A percentile compares a stretch with the other conserved stretches of the same genome.
Evolutionary conservation across 2,329 filamentous ascomycete species (phyloP).

Genomic region (Hypoxylon sp.): DNA sequence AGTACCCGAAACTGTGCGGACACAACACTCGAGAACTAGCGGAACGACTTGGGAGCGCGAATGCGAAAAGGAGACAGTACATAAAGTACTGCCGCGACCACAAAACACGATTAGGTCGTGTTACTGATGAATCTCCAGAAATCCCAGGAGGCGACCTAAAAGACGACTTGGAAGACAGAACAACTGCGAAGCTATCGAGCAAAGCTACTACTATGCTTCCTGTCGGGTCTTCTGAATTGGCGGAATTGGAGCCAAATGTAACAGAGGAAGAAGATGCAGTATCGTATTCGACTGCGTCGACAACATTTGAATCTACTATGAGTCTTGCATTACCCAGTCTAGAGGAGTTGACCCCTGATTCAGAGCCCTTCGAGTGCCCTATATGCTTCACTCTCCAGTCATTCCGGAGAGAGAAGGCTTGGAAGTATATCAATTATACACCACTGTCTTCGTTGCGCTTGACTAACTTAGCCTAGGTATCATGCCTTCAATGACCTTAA

Average conservation of each 20-base stretch:
- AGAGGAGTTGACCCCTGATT: constrained; percentile 8
- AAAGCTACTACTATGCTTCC: constrained; percentile 12
- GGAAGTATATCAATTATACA: constrained; percentile 8
- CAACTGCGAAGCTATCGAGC: constrained; percentile 1
- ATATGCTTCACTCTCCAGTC: constrained; percentile 16
- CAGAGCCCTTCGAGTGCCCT: constrained; percentile 13
- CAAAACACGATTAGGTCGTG: not conserved
- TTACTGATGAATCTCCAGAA: not conserved
- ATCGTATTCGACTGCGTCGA: constrained; percentile 1
- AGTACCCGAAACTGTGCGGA: constrained; percentile 3
- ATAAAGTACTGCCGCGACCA: constrained; percentile 14
- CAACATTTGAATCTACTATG: constrained; percentile 5
- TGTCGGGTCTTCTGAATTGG: not conserved
- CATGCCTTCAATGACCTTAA: constrained; percentile 16
- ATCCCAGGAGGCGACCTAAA: not conserved
- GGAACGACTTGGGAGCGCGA: constrained; percentile 5
- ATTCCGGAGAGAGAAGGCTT: constrained; percentile 14
- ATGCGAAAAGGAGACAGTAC: constrained; percentile 17
- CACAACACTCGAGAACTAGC: not conserved
- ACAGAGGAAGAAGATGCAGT: constrained; percentile 9
- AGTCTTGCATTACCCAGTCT: constrained; percentile 1
- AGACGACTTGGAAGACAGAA: not conserved
- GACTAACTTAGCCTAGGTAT: constrained; percentile 1
- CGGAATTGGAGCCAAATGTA: not conserved
- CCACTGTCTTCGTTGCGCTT: not conserved